phyloP scores from a whole-genome alignment of 305 asterid species.

The Coffea humblotiana region DNA sequence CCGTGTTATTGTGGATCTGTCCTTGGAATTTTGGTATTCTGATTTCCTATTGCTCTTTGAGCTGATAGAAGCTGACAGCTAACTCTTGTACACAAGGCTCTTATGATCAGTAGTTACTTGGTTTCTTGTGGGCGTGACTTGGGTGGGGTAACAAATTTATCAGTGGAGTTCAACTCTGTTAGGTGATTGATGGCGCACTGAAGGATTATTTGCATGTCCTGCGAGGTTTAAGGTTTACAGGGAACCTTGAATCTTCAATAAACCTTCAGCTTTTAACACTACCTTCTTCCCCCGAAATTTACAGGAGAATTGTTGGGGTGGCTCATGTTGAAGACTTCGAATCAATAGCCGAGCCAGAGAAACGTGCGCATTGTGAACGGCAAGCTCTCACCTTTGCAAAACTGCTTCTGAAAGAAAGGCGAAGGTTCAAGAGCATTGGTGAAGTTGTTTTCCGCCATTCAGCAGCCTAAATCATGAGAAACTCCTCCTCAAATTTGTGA shows the following conservation, averaged over 20 bases:
- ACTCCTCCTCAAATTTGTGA: background rate
- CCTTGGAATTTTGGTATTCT: background rate
- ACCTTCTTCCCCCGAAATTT: background rate
- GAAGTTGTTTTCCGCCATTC: conserved; percentile 67
- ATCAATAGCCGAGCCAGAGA: conserved; percentile 58
- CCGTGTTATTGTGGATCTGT: background rate
- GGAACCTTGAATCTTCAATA: background rate
- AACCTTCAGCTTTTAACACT: background rate
- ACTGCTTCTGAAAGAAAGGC: conserved; percentile 65
- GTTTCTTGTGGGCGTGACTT: background rate
- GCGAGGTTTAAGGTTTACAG: background rate
- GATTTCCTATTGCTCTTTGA: background rate
- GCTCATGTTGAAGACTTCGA: conserved; percentile 96
- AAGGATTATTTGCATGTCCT: background rate
- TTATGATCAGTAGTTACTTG: background rate
- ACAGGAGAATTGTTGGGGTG: conserved; percentile 92
- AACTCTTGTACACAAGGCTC: background rate
- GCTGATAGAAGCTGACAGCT: background rate
- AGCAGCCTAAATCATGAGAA: conserved; percentile 37
- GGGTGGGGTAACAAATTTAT: background rate
- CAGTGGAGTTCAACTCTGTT: background rate
- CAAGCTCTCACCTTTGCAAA: conserved; percentile 75
- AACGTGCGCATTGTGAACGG: conserved; percentile 79
- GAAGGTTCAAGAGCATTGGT: conserved; percentile 44
- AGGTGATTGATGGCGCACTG: background rate